Conservation (phyloP, 2,329 filamentous ascomycete genomes). For the Arthrobotrys musiformis region DNA sequence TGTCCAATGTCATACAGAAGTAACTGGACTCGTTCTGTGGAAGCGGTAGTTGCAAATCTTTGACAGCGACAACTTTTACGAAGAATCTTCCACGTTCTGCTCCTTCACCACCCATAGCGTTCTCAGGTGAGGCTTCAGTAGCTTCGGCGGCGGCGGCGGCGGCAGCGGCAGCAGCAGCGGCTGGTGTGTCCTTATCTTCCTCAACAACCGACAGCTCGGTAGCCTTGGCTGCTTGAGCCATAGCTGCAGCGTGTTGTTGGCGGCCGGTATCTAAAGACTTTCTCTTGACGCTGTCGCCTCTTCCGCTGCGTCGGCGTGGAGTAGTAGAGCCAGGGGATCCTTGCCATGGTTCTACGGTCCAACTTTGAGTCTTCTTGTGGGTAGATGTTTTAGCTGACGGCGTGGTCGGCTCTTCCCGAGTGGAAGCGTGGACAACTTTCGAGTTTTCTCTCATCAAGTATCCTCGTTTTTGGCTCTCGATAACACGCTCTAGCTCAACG, state of each 20-base stretch:
- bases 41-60: conserved; percentile 90
- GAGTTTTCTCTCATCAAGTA: conserved; percentile 99
- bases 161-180: not conserved
- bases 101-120: conserved; percentile 73
- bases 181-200: conserved; percentile 70
- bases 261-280: conserved; percentile 59
- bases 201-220: conserved; percentile 70
- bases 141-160: not conserved
- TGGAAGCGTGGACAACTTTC: conserved; percentile 92
- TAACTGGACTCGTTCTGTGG: conserved; percentile 93
- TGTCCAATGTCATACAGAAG: conserved; percentile 97
- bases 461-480: conserved; percentile 77
- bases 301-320: conserved; percentile 72
- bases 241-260: conserved; percentile 34
- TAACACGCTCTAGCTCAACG: conserved; percentile 46
- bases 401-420: conserved; percentile 74
- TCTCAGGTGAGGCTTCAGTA: not conserved
- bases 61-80: conserved; percentile 98
- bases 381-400: conserved; percentile 73
- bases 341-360: conserved; percentile 98
- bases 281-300: conserved; percentile 69
- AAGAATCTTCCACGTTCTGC: conserved; percentile 91
- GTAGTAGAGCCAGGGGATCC: conserved; percentile 59
- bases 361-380: conserved; percentile 85
- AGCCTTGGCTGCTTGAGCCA: conserved; percentile 36